phyloP scores from a whole-genome alignment of 805 yeast genomes.

The Sungouiella blattae region DNA sequence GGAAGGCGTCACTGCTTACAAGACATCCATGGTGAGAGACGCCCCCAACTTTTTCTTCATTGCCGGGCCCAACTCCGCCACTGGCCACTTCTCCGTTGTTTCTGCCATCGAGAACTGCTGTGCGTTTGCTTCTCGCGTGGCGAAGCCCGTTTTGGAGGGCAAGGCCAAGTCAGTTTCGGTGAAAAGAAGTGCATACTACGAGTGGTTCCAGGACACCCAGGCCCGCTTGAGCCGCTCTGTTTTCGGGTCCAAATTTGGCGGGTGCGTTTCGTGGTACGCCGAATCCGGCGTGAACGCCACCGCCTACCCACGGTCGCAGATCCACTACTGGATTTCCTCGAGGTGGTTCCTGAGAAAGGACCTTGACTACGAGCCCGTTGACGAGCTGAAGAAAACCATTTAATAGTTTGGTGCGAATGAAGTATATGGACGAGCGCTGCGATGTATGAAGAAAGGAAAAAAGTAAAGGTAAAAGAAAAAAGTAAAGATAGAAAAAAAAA shows the following conservation, averaged over 20 bases:
- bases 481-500: background rate
- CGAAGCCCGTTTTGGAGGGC: slow-evolving; percentile 26
- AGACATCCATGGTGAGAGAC: slow-evolving; percentile 29
- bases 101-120: slow-evolving; percentile 35
- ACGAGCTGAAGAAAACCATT: background rate
- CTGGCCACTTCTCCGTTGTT: slow-evolving; percentile 42
- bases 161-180: slow-evolving; percentile 26
- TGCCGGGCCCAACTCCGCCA: slow-evolving; percentile 41
- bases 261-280: slow-evolving; percentile 40
- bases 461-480: background rate
- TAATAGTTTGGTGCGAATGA: background rate
- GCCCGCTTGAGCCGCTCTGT: slow-evolving; percentile 24
- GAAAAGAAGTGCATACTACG: slow-evolving; percentile 28
- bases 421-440: background rate
- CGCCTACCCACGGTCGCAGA: slow-evolving; percentile 37
- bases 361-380: slow-evolving; percentile 8
- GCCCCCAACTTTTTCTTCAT: slow-evolving; percentile 34
- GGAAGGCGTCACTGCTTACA: slow-evolving; percentile 33
- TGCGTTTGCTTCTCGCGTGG: slow-evolving; percentile 20
- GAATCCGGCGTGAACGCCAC: slow-evolving; percentile 26
- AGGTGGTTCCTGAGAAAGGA: slow-evolving; percentile 8
- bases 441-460: too few relatives aligned
- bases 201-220: slow-evolving; percentile 31
- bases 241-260: slow-evolving; percentile 38
- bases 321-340: slow-evolving; percentile 22